These are phyloP conservation scores for Xenoacremonium recifei DNA, from an alignment of 2,329 filamentous ascomycete genomes.

Conservation along the genomic window DNA sequence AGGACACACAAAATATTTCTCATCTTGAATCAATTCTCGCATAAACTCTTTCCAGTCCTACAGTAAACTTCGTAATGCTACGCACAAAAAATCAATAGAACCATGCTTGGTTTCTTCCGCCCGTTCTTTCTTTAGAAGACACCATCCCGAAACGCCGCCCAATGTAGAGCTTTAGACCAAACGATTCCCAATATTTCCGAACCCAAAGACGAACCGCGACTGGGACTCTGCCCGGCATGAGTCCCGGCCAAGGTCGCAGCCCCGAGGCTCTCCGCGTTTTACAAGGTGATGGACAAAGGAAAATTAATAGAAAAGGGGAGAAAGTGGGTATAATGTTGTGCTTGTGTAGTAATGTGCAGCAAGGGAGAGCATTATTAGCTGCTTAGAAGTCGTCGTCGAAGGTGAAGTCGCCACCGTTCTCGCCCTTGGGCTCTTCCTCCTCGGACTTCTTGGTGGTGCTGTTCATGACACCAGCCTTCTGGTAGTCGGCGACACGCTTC, in stretches of 20 bases:
- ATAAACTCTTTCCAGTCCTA: slow-evolving; percentile 22
- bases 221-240: slow-evolving; percentile 5
- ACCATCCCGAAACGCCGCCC: background rate
- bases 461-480: slow-evolving; percentile 98
- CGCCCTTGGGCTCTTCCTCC: slow-evolving; percentile 48
- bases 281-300: slow-evolving; percentile 21
- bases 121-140: background rate
- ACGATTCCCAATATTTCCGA: slow-evolving; percentile 18
- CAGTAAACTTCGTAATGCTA: slow-evolving; percentile 26
- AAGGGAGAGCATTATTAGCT: slow-evolving; percentile 11
- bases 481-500: slow-evolving; percentile 99
- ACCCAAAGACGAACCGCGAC: slow-evolving; percentile 16
- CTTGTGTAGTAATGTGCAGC: slow-evolving; percentile 7
- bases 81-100: slow-evolving; percentile 15
- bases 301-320: slow-evolving; percentile 17
- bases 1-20: background rate
- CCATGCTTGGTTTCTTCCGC: slow-evolving; percentile 3
- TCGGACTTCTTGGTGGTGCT: slow-evolving; percentile 77
- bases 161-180: slow-evolving; percentile 2
- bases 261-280: slow-evolving; percentile 22
- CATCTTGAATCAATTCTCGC: slow-evolving; percentile 11
- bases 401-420: slow-evolving; percentile 75
- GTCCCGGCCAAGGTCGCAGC: slow-evolving; percentile 17
- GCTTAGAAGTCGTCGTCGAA: slow-evolving; percentile 97
- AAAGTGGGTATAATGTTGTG: slow-evolving; percentile 25